Base-by-base conservation (phyloP, 2,329 filamentous ascomycete genomes). In the Cladosporium sp. region DNA sequence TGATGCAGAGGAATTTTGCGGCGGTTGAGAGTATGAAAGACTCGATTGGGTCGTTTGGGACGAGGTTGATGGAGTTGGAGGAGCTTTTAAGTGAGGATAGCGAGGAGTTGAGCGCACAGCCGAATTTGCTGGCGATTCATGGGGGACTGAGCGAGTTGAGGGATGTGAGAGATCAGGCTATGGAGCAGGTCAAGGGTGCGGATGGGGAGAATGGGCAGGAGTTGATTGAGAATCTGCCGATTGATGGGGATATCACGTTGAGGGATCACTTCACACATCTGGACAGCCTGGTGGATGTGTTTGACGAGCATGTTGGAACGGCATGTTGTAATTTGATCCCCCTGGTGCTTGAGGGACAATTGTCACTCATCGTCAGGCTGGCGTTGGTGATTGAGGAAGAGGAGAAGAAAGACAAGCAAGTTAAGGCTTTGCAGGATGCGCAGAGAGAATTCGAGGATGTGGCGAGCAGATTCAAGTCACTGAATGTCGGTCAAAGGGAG, bases 191-290 rank as follows among this genome's bases (percentile, higher is more conserved):
- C 70, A 86, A 88, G 71, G 50, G 55, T 3, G 73, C 71, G 62
- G 94, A 97, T 70, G 96, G 95, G 63, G 92, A 97, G 74, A 90
- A 95, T 73, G 92, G 93, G 40, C 90, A 96, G 82, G 93, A 97
- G 75, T 90, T 99, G 80, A 97, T 97, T 70, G 86, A 89, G 66
- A 81, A 81, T 61, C 68, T 81, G 45, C 69, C 71, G 65, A 80
- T 94, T 60, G 88, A 93, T 72, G 70, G 67, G n/a, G 78, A 76
- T 9, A 84, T 84, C 51, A 97, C 93, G 2, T 77, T 99, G 52
- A 86, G 92, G 69, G 92, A 97, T 72, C 93, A 95, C 75, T 99
- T 99, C 73, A 82, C 87, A 59, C 84, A 88, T 19, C 77, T 99
- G 58, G 92, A 97, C 75, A 87, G 90, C 58, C 88, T 92, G 19